These are phyloP conservation scores for Dendrobium huoshanense DNA, from an alignment of 106 monocot species.

Conservation along the genomic window DNA sequence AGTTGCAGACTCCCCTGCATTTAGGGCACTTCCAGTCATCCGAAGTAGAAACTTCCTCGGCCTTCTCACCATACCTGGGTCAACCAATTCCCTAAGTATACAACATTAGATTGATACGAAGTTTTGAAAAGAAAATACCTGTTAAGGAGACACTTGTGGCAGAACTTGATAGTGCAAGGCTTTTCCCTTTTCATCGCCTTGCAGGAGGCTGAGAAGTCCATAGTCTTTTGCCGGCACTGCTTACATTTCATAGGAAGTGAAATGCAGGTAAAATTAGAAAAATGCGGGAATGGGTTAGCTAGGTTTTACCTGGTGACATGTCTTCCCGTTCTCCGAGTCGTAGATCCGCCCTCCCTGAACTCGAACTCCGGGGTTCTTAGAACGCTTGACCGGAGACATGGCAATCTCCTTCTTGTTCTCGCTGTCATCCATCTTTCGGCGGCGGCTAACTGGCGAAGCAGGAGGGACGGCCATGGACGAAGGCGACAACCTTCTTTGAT, in stretches of 20 bases:
- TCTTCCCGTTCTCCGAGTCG: constrained; percentile 17
- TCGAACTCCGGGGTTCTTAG: constrained; percentile 13
- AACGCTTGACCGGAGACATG: not conserved
- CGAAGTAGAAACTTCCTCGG: constrained; percentile 6
- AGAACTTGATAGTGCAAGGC: constrained; percentile 12
- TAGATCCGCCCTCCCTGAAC: constrained; percentile 18
- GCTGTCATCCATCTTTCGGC: not conserved
- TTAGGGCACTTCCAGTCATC: constrained; percentile 21
- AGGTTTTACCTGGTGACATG: constrained; percentile 19
- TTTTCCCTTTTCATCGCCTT: constrained; percentile 13
- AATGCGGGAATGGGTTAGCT: not conserved
- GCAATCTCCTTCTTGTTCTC: not conserved
- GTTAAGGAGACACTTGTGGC: constrained; percentile 23
- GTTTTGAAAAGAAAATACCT: constrained; percentile 6
- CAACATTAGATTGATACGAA: not conserved
- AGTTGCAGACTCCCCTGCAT: constrained; percentile 21
- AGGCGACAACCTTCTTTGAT: not conserved
- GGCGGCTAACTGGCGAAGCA: not conserved
- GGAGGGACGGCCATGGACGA: constrained; percentile 5
- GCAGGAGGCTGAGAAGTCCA: constrained; percentile 16
- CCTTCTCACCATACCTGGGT: constrained; percentile 18
- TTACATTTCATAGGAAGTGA: no score
- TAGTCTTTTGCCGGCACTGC: constrained; percentile 26
- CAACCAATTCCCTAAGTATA: not conserved
- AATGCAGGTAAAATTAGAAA: not conserved